Percentiles rank a stretch among this genome's conserved stretches.
phyloP scores from a whole-genome alignment of 2,329 filamentous ascomycete genomes.

The Trichophyton schoenleinii region DNA sequence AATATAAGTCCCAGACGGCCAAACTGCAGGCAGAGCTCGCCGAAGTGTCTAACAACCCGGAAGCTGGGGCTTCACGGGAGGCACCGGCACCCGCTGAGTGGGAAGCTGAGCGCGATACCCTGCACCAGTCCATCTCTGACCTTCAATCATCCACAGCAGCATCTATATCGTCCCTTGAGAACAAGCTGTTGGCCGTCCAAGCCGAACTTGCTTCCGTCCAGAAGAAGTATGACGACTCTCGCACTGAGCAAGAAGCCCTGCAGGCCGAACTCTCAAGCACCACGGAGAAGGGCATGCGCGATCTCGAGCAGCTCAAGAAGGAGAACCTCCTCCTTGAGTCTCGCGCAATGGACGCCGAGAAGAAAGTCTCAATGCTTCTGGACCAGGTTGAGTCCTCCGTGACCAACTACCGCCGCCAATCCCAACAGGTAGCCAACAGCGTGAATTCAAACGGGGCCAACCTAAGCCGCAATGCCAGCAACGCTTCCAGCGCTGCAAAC shows the following conservation, averaged over 20 bases:
- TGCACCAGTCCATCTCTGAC: constrained; percentile 56
- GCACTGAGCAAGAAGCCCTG: constrained; percentile 42
- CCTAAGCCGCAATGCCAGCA: constrained; percentile 41
- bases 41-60: constrained; percentile 45
- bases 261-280: constrained; percentile 46
- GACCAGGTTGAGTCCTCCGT: constrained; percentile 92
- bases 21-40: constrained; percentile 74
- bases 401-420: constrained; percentile 79
- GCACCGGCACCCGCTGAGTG: constrained; percentile 49
- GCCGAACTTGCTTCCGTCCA: constrained; percentile 55
- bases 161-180: constrained; percentile 57
- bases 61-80: constrained; percentile 28
- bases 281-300: constrained; percentile 45
- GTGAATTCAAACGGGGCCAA: constrained; percentile 27
- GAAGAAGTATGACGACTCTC: constrained; percentile 56
- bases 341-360: constrained; percentile 78
- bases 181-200: constrained; percentile 55
- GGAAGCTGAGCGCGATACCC: constrained; percentile 57
- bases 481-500: constrained; percentile 39
- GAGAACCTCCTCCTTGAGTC: constrained; percentile 73
- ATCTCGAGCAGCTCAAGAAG: constrained; percentile 68
- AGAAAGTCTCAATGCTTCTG: constrained; percentile 80
- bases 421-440: constrained; percentile 29
- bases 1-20: constrained; percentile 76
- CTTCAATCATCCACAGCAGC: constrained; percentile 57